phyloP scores from a whole-genome alignment of 2,329 filamentous ascomycete species.

The Tolypocladium guangdongense region DNA sequence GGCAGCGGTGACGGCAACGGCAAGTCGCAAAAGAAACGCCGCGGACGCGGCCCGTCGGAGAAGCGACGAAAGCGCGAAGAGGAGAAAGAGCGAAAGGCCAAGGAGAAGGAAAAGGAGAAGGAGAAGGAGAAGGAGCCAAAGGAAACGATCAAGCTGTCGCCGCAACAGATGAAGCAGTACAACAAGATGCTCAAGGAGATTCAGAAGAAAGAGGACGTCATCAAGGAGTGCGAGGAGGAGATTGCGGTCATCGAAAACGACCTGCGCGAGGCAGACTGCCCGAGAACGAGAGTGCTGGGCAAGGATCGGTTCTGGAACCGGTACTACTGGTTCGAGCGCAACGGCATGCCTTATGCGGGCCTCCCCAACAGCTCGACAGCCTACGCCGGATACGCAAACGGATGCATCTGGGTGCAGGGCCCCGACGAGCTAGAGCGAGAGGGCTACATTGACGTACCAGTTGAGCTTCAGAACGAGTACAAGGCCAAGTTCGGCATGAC shows the following conservation, averaged over 20 bases:
- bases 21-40: conserved; percentile 37
- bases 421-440: conserved; percentile 79
- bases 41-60: conserved; percentile 48
- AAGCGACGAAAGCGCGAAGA: conserved; percentile 69
- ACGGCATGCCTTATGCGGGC: conserved; percentile 92
- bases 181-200: conserved; percentile 81
- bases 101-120: conserved; percentile 57
- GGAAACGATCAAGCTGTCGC: conserved; percentile 50
- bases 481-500: conserved; percentile 68
- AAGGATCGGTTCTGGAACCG: conserved; percentile 97
- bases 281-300: conserved; percentile 77
- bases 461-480: conserved; percentile 66
- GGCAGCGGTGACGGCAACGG: conserved; percentile 67
- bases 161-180: conserved; percentile 79
- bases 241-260: conserved; percentile 84
- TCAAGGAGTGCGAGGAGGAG: conserved; percentile 74
- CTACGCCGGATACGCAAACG: conserved; percentile 81
- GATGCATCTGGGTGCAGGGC: conserved; percentile 91
- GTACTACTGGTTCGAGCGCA: conserved; percentile 98
- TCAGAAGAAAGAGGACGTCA: conserved; percentile 69
- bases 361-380: conserved; percentile 82
- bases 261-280: conserved; percentile 85
- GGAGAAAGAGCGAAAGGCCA: conserved; percentile 64
- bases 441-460: conserved; percentile 71
- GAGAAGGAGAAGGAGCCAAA: conserved; percentile 47